A percentile compares a stretch with the other conserved stretches of the same genome.
These are phyloP conservation scores for Coemansia umbellata DNA, from an alignment of 192 early-diverging fungal genomes.

Conservation along the genomic window DNA sequence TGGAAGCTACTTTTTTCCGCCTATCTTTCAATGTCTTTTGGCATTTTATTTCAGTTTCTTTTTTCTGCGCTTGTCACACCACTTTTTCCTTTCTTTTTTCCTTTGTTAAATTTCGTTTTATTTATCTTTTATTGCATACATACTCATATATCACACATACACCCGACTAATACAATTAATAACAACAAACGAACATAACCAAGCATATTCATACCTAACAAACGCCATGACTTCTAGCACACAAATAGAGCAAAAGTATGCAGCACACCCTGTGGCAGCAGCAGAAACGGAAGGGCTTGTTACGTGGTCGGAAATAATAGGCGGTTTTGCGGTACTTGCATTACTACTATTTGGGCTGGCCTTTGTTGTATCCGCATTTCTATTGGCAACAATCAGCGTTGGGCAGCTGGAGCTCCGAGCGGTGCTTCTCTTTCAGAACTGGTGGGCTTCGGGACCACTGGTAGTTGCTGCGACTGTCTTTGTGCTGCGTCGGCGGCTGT, in stretches of 20 bases:
- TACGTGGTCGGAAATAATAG: conserved; percentile 31
- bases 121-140: neutral
- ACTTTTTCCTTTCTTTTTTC: neutral
- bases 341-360: conserved; percentile 22
- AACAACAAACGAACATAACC: too few relatives aligned
- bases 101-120: neutral
- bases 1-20: neutral
- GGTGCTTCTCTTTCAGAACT: conserved; percentile 26
- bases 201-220: neutral
- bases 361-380: conserved; percentile 30
- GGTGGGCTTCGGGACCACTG: conserved; percentile 32
- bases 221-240: neutral
- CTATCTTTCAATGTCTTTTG: neutral
- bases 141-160: neutral
- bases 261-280: neutral
- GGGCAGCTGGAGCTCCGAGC: conserved; percentile 45
- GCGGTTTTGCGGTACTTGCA: conserved; percentile 25
- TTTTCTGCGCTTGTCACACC: neutral
- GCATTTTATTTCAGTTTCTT: neutral
- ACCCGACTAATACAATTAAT: too few relatives aligned
- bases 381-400: conserved; percentile 36
- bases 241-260: conserved; percentile 1
- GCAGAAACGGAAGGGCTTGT: conserved; percentile 4
- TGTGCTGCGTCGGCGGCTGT: conserved; percentile 13
- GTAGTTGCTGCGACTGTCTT: conserved; percentile 8